Evolutionary conservation across 176 grass and related monocot species (phyloP).

Genomic region (Thinopyrum elongatum): DNA sequence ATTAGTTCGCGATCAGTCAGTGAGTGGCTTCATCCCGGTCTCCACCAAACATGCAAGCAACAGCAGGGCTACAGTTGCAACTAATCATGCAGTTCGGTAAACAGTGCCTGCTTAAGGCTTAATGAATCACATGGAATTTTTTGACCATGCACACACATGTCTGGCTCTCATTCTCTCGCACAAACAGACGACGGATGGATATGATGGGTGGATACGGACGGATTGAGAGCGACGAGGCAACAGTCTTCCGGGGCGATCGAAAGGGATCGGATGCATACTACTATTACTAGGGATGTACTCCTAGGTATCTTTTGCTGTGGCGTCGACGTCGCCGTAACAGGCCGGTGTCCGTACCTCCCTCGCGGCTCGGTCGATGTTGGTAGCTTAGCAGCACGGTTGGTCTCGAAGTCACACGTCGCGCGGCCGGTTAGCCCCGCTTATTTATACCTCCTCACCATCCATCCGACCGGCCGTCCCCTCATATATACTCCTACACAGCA

Average conservation of each 20-base stretch:
- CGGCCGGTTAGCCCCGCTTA: not conserved
- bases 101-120: not conserved
- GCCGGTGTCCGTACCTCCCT: not conserved
- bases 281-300: not conserved
- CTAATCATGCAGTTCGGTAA: not conserved
- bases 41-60: not conserved
- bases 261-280: not conserved
- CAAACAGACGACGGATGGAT: not conserved
- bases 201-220: not conserved
- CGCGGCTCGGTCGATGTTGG: not conserved
- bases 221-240: not conserved
- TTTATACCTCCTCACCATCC: not conserved
- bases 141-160: not conserved
- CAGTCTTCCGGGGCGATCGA: not conserved
- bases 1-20: too few species aligned
- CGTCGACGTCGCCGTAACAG: slow-evolving; percentile 8
- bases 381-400: not conserved
- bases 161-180: not conserved
- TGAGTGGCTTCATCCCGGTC: not conserved
- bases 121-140: not conserved
- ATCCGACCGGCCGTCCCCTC: too few species aligned
- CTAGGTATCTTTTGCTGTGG: not conserved
- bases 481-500: not conserved
- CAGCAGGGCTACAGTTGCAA: too few species aligned
- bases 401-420: not conserved